Percentiles rank a stretch among this genome's conserved stretches.
Evolutionary conservation across 2,329 filamentous ascomycete species (phyloP).

Genomic region (Aspergillus arachidicola): DNA sequence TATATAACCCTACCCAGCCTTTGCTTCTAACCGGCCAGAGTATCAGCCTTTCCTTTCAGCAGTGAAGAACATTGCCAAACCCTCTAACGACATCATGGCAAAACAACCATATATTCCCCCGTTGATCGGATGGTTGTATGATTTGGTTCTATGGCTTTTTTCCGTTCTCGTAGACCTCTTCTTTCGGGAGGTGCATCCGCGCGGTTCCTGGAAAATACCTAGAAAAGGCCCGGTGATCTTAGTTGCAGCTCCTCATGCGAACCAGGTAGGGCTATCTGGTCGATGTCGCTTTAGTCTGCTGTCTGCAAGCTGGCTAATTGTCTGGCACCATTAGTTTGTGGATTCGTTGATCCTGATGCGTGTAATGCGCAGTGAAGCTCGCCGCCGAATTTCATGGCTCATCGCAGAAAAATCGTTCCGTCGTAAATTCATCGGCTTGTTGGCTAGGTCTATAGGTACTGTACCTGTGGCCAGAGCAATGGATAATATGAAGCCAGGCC

Average conservation of each 20-base stretch:
- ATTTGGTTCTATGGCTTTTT: conserved; percentile 53
- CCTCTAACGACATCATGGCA: conserved; percentile 31
- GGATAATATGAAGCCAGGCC: conserved; percentile 78
- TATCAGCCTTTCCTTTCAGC: background rate
- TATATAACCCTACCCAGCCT: background rate
- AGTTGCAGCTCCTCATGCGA: conserved; percentile 94
- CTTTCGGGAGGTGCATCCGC: conserved; percentile 95
- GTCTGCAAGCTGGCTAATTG: conserved; percentile 5
- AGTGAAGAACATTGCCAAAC: background rate
- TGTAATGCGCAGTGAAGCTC: conserved; percentile 81
- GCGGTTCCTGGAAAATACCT: conserved; percentile 93
- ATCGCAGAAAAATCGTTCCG: conserved; percentile 96
- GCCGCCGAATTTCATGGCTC: conserved; percentile 85
- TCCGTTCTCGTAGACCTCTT: conserved; percentile 86
- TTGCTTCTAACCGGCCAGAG: background rate
- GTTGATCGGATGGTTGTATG: conserved; percentile 54
- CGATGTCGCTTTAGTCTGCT: background rate
- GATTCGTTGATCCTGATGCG: conserved; percentile 93
- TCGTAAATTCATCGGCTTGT: conserved; percentile 82
- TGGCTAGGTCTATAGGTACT: conserved; percentile 80
- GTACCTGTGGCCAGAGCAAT: conserved; percentile 93
- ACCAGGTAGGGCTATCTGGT: conserved; percentile 65
- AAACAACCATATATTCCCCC: conserved; percentile 43
- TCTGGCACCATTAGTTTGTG: conserved; percentile 68
- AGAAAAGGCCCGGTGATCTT: conserved; percentile 87